These are phyloP conservation scores for Microdochium paspali DNA, from an alignment of 2,329 filamentous ascomycete genomes.

Conservation along the genomic window DNA sequence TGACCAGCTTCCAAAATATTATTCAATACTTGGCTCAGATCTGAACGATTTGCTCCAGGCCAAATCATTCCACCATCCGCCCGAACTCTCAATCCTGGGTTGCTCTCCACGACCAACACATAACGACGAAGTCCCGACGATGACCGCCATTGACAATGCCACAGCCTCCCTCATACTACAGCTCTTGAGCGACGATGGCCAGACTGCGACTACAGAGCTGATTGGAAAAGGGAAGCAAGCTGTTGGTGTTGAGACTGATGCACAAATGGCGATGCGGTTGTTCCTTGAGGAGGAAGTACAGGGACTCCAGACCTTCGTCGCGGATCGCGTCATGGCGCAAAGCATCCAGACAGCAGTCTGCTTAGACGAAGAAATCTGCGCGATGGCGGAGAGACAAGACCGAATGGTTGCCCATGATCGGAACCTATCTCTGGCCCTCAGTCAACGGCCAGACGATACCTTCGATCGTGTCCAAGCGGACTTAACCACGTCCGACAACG, in stretches of 20 bases:
- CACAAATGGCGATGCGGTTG: slow-evolving; percentile 9
- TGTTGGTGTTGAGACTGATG: slow-evolving; percentile 7
- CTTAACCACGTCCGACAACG: not conserved
- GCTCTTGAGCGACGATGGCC: slow-evolving; percentile 7
- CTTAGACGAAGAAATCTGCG: slow-evolving; percentile 7
- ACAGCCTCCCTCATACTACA: slow-evolving; percentile 2
- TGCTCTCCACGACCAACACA: no score
- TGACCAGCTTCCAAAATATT: no score
- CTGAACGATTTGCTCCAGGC: no score
- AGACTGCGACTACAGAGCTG: not conserved
- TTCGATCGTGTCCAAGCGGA: not conserved
- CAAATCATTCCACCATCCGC: no score
- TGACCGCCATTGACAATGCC: slow-evolving; percentile 2
- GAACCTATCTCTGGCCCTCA: no score
- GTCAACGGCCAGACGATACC: no score
- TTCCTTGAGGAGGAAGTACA: slow-evolving; percentile 8
- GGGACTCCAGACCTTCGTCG: slow-evolving; percentile 3
- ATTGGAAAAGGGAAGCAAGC: slow-evolving; percentile 10
- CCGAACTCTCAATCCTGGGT: no score
- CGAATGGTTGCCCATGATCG: slow-evolving; percentile 5
- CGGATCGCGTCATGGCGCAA: slow-evolving; percentile 11
- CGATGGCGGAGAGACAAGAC: slow-evolving; percentile 6
- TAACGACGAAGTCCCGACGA: not conserved
- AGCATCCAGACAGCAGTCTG: slow-evolving; percentile 11
- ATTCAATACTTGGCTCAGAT: no score